Base-by-base conservation (phyloP, 2,329 filamentous ascomycete genomes). In the Zymoseptoria crescenta region DNA sequence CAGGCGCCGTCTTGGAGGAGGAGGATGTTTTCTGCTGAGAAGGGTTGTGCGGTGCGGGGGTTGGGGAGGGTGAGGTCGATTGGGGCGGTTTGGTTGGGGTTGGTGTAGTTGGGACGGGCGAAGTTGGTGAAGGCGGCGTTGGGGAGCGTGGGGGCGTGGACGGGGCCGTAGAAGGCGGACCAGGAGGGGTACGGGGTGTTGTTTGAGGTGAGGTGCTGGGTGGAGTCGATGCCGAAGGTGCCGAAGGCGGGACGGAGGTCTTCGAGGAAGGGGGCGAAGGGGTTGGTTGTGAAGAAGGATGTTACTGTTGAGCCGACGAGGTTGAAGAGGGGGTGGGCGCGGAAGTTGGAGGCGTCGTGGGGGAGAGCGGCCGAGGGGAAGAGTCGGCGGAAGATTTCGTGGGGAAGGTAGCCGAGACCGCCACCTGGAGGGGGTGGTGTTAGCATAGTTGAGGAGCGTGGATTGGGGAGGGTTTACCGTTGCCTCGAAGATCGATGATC, bases 401-500 rank as follows among this genome's bases (percentile, higher is more conserved):
- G 75, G 55, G 72, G 75, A 4, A 75, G 69, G 27, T 73, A 69
- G 13, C 72, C 71, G 21, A 69, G 71, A 41, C 86, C 86, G 48
- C 86, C 86, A 0, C 75, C 49, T 51, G 20, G 24, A 16, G n/a
- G 35, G 4, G 16, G 35, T 4, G 35, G n/a, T 45, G 13, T 45
- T 45, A 45, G 16, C 35, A 16, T 45, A 16, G 35, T 41, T 41
- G 3, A 4, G 30, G 4, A 16, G n/a, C n/a, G 35, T 16, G 2
- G 13, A 45, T 13, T 45, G 35, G 24, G 9, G 49, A 51, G 13
- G 5, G 13, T 13, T 51, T 51, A 51, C 49, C 76, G 63, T 89
- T 89, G 1, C 75, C 77, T 3, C 81, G 79, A 6, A 88, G 67
- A 62, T 89, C 87, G 59, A 89, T 81, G 29, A 89, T 76, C 4